Evolutionary conservation across 202 grass and related monocot species (phyloP).

Genomic region (Bolboschoenoplectus hybrid): DNA sequence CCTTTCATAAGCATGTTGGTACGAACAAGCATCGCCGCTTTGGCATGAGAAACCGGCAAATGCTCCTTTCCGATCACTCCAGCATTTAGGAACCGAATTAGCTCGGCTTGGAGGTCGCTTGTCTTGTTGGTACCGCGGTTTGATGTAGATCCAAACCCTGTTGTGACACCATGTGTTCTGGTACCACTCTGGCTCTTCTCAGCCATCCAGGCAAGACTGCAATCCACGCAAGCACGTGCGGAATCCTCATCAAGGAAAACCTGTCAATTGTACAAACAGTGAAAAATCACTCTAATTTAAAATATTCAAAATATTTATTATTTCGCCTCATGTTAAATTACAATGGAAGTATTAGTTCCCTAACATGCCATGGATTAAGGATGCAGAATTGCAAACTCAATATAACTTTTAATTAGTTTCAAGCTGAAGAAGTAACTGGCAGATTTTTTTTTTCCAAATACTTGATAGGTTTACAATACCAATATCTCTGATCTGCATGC

Average conservation of each 20-base stretch:
- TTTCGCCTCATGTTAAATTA: not conserved
- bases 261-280: not conserved
- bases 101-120: slow-evolving; percentile 40
- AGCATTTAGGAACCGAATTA: slow-evolving; percentile 47
- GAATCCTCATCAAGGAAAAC: slow-evolving; percentile 28
- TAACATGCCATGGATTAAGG: not conserved
- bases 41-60: slow-evolving; percentile 33
- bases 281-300: not conserved
- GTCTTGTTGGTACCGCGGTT: slow-evolving; percentile 42
- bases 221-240: slow-evolving; percentile 32
- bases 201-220: slow-evolving; percentile 18
- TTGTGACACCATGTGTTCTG: slow-evolving; percentile 42
- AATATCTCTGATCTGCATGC: slow-evolving; percentile 24
- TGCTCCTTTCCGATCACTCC: slow-evolving; percentile 38
- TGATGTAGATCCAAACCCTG: slow-evolving; percentile 44
- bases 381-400: not conserved
- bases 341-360: not conserved
- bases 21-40: slow-evolving; percentile 41
- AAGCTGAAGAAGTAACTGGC: not conserved
- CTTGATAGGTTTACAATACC: not conserved
- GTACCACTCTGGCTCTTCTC: slow-evolving; percentile 35
- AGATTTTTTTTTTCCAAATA: not conserved
- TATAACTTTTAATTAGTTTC: not conserved
- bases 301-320: not conserved
- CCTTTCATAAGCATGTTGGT: slow-evolving; percentile 45